phyloP scores from a whole-genome alignment of 441 rosid species.

The Codiaeum variegatum region DNA sequence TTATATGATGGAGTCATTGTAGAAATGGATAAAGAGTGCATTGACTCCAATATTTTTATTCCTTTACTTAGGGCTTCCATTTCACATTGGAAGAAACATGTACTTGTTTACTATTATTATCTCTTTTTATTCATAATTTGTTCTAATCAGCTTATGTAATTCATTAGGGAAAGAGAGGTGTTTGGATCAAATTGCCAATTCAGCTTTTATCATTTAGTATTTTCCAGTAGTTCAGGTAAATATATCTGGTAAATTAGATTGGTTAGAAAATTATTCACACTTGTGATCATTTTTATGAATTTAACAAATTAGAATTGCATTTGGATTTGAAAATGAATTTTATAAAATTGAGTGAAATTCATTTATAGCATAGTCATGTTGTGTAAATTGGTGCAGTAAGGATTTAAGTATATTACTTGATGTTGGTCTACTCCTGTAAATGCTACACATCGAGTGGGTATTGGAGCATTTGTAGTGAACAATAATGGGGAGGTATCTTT shows the following conservation, averaged over 20 bases:
- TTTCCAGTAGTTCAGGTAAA: constrained; percentile 57
- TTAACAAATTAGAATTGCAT: no score
- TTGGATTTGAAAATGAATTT: no score
- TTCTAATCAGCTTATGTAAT: neutral
- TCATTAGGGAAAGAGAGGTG: constrained; percentile 48
- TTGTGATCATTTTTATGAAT: no score
- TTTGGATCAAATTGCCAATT: constrained; percentile 56
- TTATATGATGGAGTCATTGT: constrained; percentile 30
- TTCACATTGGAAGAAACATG: constrained; percentile 36
- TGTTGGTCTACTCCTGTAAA: constrained; percentile 75
- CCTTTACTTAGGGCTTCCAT: constrained; percentile 37
- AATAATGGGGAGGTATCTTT: constrained; percentile 38
- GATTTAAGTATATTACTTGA: constrained; percentile 67
- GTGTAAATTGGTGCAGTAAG: constrained; percentile 44
- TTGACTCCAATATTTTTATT: constrained; percentile 26
- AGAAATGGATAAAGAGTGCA: constrained; percentile 19
- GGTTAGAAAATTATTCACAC: no score
- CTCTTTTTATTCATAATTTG: neutral
- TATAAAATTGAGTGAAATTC: no score
- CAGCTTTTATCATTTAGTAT: constrained; percentile 48
- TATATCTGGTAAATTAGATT: no score
- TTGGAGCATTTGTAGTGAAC: constrained; percentile 65
- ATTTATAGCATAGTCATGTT: neutral
- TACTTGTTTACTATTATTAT: constrained; percentile 9
- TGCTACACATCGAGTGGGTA: constrained; percentile 74